These are phyloP conservation scores for Cystoisospora suis DNA, from an alignment of 169 alveolate species.

Conservation along the genomic window DNA sequence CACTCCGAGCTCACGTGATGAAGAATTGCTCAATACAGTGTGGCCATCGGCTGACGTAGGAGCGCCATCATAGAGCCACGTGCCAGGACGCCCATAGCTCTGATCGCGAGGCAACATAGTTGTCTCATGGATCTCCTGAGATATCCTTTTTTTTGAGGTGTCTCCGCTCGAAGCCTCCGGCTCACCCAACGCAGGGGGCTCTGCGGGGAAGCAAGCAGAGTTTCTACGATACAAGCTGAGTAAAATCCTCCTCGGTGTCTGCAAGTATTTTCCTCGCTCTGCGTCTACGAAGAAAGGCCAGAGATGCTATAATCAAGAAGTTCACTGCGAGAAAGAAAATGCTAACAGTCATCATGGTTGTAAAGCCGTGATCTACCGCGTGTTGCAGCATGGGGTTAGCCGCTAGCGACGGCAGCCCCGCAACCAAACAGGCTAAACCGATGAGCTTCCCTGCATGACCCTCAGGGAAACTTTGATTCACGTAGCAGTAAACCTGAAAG, in stretches of 20 bases:
- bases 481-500: constrained; percentile 11
- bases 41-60: too few relatives aligned
- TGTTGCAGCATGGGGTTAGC: neutral
- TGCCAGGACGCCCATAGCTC: too few relatives aligned
- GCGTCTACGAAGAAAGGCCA: neutral
- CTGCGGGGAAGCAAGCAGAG: too few relatives aligned
- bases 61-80: too few relatives aligned
- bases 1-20: too few relatives aligned
- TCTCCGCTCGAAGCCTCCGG: too few relatives aligned
- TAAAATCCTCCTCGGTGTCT: neutral
- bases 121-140: too few relatives aligned
- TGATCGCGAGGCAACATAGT: too few relatives aligned
- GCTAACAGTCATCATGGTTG: neutral
- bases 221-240: too few relatives aligned
- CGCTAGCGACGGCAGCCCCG: constrained; percentile 4
- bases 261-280: neutral
- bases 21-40: too few relatives aligned
- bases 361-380: neutral
- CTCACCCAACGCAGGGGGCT: too few relatives aligned
- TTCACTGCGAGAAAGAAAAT: neutral
- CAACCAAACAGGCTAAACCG: neutral
- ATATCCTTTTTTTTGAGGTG: too few relatives aligned
- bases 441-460: constrained; percentile 13
- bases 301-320: neutral
- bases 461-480: constrained; percentile 7